Evolutionary conservation across 1,139 yeast genomes (phyloP).

Genomic region (Yamadazyma taylorii): DNA sequence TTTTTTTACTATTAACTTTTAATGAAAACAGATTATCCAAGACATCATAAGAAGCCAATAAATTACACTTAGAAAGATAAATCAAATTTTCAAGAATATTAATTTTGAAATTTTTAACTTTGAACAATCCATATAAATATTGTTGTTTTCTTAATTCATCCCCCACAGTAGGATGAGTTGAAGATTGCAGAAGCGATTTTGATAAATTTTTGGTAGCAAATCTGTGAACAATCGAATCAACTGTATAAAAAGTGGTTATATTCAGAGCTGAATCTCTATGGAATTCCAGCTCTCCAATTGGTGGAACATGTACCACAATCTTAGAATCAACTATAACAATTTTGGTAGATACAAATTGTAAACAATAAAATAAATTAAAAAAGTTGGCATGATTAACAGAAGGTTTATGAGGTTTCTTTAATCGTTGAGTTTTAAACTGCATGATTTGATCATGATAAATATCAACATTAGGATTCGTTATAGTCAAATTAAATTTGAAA

Average conservation of each 20-base stretch:
- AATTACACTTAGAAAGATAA: slow-evolving; percentile 29
- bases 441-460: slow-evolving; percentile 39
- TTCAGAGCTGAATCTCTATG: slow-evolving; percentile 33
- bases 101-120: slow-evolving; percentile 31
- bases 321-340: slow-evolving; percentile 35
- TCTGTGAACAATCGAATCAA: slow-evolving; percentile 28
- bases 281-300: slow-evolving; percentile 25
- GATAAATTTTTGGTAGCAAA: slow-evolving; percentile 27
- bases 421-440: slow-evolving; percentile 9
- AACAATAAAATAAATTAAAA: slow-evolving; percentile 10
- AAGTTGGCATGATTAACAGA: slow-evolving; percentile 7
- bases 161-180: slow-evolving; percentile 6
- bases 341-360: slow-evolving; percentile 25
- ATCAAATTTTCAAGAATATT: slow-evolving; percentile 35
- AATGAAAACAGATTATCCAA: slow-evolving; percentile 22
- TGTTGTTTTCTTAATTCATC: slow-evolving; percentile 5
- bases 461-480: slow-evolving; percentile 37
- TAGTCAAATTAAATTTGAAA: slow-evolving; percentile 20
- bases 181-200: not conserved
- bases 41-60: slow-evolving; percentile 29
- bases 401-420: slow-evolving; percentile 4
- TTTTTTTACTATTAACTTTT: slow-evolving; percentile 26
- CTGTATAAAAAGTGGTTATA: slow-evolving; percentile 22
- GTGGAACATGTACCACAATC: slow-evolving; percentile 33
- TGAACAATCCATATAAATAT: slow-evolving; percentile 24